Evolutionary conservation across 1,284 basidiomycete genomes (phyloP).

Genomic region (Leccinum pachyderme): DNA sequence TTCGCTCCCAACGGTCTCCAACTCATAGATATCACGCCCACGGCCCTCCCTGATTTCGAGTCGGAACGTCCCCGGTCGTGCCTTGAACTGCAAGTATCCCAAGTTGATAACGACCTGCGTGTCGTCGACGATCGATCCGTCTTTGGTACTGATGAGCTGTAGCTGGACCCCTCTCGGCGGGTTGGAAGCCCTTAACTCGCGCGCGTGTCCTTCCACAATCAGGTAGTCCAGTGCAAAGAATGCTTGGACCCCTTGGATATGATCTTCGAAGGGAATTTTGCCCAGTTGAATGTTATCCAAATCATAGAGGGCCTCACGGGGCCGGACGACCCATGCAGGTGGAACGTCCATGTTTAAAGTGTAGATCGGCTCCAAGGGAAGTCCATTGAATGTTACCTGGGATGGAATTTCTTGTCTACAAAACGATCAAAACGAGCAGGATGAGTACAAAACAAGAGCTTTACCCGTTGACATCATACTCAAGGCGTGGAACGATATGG

Average conservation of each 20-base stretch:
- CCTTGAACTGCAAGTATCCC: slow-evolving; percentile 96
- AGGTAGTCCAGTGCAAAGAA: slow-evolving; percentile 89
- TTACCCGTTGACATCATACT: slow-evolving; percentile 75
- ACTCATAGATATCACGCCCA: slow-evolving; percentile 76
- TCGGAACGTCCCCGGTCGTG: slow-evolving; percentile 83
- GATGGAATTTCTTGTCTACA: slow-evolving; percentile 54
- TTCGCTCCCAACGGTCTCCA: slow-evolving; percentile 81
- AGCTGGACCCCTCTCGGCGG: slow-evolving; percentile 86
- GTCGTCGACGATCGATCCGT: slow-evolving; percentile 59
- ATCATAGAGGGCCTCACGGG: slow-evolving; percentile 86
- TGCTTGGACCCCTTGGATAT: slow-evolving; percentile 63
- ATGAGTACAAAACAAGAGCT: slow-evolving; percentile 15
- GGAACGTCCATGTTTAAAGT: slow-evolving; percentile 91
- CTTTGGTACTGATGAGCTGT: slow-evolving; percentile 54
- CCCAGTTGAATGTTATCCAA: slow-evolving; percentile 93
- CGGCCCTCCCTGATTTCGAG: slow-evolving; percentile 82
- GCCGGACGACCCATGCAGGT: slow-evolving; percentile 89
- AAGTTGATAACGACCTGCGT: slow-evolving; percentile 92
- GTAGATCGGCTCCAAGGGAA: slow-evolving; percentile 75
- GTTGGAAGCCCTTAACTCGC: slow-evolving; percentile 60
- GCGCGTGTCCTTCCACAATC: slow-evolving; percentile 91
- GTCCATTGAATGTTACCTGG: slow-evolving; percentile 49
- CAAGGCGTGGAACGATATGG: slow-evolving; percentile 56
- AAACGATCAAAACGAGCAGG: neutral
- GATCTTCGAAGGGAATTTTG: slow-evolving; percentile 57